Evolutionary conservation across 352 stramenopile genomes (phyloP).

Genomic region (Phytophthora constricta): DNA sequence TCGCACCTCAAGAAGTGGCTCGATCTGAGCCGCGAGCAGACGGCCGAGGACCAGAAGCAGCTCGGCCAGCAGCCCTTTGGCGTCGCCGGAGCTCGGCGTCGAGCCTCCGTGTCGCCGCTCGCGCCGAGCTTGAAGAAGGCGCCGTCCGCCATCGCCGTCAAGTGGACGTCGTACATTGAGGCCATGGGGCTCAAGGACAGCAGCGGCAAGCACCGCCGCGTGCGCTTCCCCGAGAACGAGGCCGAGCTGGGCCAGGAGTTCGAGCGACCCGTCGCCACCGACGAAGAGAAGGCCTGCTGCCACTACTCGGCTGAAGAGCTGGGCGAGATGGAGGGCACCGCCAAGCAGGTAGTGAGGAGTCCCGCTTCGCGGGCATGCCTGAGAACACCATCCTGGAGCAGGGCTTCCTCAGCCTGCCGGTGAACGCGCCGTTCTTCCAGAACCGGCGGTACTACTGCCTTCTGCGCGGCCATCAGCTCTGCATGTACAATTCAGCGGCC

Average conservation of each 20-base stretch:
- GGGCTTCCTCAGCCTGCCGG: conserved; percentile 62
- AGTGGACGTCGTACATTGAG: conserved; percentile 64
- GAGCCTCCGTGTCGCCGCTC: conserved; percentile 31
- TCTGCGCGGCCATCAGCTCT: conserved; percentile 51
- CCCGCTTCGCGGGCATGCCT: conserved; percentile 52
- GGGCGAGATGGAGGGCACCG: conserved; percentile 53
- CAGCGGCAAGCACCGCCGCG: conserved; percentile 40
- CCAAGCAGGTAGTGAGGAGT: conserved; percentile 59
- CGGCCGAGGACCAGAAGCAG: conserved; percentile 20
- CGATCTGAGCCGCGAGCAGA: conserved; percentile 25
- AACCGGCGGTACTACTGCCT: conserved; percentile 73
- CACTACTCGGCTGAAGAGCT: conserved; percentile 70
- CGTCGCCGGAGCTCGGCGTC: conserved; percentile 22
- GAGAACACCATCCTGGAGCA: conserved; percentile 77
- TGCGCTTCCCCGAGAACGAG: conserved; percentile 53
- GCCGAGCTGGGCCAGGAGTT: conserved; percentile 47
- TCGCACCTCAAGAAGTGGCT: conserved; percentile 44
- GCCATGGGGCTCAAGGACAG: conserved; percentile 53
- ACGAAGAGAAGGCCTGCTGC: conserved; percentile 58
- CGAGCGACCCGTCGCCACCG: conserved; percentile 43
- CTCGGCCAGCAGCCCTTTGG: too few species aligned
- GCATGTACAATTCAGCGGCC: conserved; percentile 53
- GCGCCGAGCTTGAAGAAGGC: conserved; percentile 68
- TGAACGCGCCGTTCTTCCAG: conserved; percentile 65
- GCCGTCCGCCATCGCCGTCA: conserved; percentile 47